phyloP scores from a whole-genome alignment of 495 filamentous ascomycete species.

The Aspergillus asperescens region DNA sequence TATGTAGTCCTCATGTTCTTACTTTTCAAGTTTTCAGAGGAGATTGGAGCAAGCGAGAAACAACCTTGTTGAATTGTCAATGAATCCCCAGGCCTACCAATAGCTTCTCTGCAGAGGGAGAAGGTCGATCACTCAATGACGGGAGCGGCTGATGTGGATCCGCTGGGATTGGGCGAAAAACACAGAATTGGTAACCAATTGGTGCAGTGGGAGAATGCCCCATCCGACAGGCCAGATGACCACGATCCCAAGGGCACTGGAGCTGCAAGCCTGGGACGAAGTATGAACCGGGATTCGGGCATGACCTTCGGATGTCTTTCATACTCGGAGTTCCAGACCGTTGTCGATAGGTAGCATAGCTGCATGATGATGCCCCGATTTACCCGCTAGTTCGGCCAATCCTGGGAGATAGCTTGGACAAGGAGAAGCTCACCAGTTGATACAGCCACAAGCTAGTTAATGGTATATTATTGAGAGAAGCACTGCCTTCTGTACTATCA shows the following conservation, averaged over 20 bases:
- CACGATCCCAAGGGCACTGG: slow-evolving; percentile 16
- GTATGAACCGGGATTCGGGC: background rate
- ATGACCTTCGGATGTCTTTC: background rate
- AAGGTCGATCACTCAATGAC: slow-evolving; percentile 19
- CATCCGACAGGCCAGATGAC: slow-evolving; percentile 22
- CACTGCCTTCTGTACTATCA: no score
- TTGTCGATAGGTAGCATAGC: background rate
- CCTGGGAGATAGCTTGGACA: slow-evolving; percentile 2
- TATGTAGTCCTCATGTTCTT: no score
- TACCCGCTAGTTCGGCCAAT: background rate
- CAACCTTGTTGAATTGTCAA: background rate
- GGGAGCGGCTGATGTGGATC: slow-evolving; percentile 20
- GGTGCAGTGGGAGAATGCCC: slow-evolving; percentile 9
- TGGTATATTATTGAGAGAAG: no score
- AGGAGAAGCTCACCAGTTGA: slow-evolving; percentile 5
- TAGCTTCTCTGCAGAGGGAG: background rate
- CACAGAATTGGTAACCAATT: slow-evolving; percentile 12
- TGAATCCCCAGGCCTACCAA: background rate
- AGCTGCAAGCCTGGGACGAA: slow-evolving; percentile 9
- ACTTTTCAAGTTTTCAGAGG: no score
- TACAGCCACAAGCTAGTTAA: no score
- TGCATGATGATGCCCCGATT: background rate
- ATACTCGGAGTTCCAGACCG: background rate
- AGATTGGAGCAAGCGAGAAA: background rate
- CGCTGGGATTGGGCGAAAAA: slow-evolving; percentile 20